Conservation (phyloP, 225 moss, liverwort and hornwort genomes). For the Takakia lepidozioides region DNA sequence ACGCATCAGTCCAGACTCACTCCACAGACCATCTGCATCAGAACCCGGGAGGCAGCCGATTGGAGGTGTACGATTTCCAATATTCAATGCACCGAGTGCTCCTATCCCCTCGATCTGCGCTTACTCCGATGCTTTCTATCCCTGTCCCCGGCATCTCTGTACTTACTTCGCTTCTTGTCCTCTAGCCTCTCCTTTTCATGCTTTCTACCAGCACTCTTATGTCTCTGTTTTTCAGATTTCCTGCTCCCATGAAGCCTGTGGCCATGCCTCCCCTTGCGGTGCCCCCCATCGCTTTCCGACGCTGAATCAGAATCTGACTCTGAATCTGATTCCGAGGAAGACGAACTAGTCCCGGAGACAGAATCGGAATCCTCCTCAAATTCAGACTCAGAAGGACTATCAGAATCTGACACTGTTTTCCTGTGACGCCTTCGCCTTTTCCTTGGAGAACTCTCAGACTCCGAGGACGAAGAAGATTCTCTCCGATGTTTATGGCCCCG, state of each 20-base stretch:
- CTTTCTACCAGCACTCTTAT: not conserved
- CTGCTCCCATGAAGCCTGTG: not conserved
- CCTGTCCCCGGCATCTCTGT: no score
- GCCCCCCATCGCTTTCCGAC: not conserved
- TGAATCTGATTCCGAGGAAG: not conserved
- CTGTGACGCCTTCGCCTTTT: not conserved
- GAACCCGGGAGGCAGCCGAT: no score
- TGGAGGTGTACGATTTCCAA: no score
- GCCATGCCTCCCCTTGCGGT: not conserved
- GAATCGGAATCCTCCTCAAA: conserved; percentile 1
- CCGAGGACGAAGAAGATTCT: not conserved
- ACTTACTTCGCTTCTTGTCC: not conserved
- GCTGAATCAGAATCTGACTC: not conserved
- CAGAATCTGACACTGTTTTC: conserved; percentile 4
- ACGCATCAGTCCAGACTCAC: no score
- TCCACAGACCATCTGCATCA: no score
- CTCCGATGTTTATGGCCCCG: not conserved
- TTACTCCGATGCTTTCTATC: no score
- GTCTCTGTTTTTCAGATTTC: not conserved
- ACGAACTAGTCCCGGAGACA: not conserved
- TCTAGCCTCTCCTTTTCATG: not conserved
- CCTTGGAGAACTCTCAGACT: no score
- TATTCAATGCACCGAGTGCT: no score
- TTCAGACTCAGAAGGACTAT: conserved; percentile 3
- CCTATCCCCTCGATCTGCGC: no score